A percentile compares a stretch with the other conserved stretches of the same genome.
These are phyloP conservation scores for Flammula alnicola DNA, from an alignment of 1,284 basidiomycete species.

Conservation along the genomic window DNA sequence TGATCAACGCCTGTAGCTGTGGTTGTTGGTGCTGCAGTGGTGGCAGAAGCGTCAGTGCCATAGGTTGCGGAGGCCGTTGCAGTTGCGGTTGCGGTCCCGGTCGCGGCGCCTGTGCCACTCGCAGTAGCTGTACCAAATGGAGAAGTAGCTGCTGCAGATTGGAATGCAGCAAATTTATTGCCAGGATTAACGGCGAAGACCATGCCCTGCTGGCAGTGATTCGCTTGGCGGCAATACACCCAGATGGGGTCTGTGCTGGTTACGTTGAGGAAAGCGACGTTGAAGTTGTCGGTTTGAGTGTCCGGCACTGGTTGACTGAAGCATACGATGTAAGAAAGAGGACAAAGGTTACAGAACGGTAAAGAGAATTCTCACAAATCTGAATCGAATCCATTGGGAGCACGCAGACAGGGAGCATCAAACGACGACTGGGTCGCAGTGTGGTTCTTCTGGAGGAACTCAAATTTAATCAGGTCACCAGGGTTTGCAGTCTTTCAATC, in stretches of 20 bases:
- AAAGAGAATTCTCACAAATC: slow-evolving; percentile 50
- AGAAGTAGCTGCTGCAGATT: slow-evolving; percentile 48
- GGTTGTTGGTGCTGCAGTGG: slow-evolving; percentile 19
- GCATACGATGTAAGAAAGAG: slow-evolving; percentile 37
- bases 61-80: slow-evolving; percentile 7
- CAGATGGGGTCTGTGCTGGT: slow-evolving; percentile 56
- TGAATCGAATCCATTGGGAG: slow-evolving; percentile 55
- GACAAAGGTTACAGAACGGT: not conserved
- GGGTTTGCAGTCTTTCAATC: slow-evolving; percentile 46
- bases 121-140: slow-evolving; percentile 15
- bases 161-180: slow-evolving; percentile 54
- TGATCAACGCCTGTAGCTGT: slow-evolving; percentile 40
- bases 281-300: slow-evolving; percentile 48
- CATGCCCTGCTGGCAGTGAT: slow-evolving; percentile 59
- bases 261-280: slow-evolving; percentile 47
- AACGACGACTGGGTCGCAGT: slow-evolving; percentile 66
- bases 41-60: slow-evolving; percentile 2
- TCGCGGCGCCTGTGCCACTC: slow-evolving; percentile 23
- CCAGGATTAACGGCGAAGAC: slow-evolving; percentile 69
- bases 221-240: slow-evolving; percentile 56
- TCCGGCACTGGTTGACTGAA: slow-evolving; percentile 46
- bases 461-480: slow-evolving; percentile 57
- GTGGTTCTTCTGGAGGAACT: slow-evolving; percentile 66
- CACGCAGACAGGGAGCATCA: slow-evolving; percentile 49
- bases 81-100: slow-evolving; percentile 9